These are phyloP conservation scores for Melaleuca alternifolia DNA, from an alignment of 345 rosid species.

Conservation along the genomic window DNA sequence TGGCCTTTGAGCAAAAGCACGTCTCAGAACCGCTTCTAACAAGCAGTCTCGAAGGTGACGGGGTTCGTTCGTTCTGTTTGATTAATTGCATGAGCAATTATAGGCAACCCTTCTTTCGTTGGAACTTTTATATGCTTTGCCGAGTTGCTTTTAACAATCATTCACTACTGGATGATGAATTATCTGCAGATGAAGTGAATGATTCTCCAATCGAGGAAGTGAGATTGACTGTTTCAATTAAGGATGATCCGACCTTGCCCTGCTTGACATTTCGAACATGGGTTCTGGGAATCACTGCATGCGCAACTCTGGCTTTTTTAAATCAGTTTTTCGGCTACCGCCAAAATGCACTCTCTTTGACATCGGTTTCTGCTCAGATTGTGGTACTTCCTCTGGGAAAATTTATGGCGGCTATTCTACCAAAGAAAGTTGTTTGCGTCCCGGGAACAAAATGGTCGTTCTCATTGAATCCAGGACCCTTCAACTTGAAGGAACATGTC, in stretches of 20 bases:
- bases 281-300: slow-evolving; percentile 24
- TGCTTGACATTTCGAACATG: slow-evolving; percentile 43
- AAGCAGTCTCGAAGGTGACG: not conserved
- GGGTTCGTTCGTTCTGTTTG: not conserved
- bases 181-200: slow-evolving; percentile 17
- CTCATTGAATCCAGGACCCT: slow-evolving; percentile 50
- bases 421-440: slow-evolving; percentile 7
- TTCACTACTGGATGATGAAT: not conserved
- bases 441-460: slow-evolving; percentile 30
- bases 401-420: slow-evolving; percentile 30
- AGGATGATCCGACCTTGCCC: slow-evolving; percentile 35
- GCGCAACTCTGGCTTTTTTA: slow-evolving; percentile 21
- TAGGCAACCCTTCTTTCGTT: not conserved
- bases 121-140: not conserved
- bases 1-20: not conserved
- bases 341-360: slow-evolving; percentile 18
- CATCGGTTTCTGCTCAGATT: slow-evolving; percentile 37
- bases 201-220: slow-evolving; percentile 43
- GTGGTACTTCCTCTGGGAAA: slow-evolving; percentile 24
- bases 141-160: not conserved
- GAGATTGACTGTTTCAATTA: slow-evolving; percentile 25
- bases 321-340: slow-evolving; percentile 41
- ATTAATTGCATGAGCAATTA: not conserved
- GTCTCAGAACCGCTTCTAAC: not conserved
- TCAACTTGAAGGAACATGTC: slow-evolving; percentile 47